phyloP scores from a whole-genome alignment of 805 yeast species.

The Blastobotrys mokoenaii region DNA sequence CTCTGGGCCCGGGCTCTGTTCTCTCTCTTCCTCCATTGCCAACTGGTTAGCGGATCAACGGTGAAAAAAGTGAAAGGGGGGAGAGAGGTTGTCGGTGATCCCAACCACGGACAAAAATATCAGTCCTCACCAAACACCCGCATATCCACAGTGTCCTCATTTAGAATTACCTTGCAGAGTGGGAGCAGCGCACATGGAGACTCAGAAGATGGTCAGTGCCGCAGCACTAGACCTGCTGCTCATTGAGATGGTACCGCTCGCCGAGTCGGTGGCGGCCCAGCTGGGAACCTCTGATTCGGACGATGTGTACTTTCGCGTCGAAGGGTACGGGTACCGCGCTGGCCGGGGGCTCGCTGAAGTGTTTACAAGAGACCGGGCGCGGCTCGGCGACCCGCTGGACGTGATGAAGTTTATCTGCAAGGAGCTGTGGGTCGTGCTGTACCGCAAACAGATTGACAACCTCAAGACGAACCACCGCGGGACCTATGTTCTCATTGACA shows the following conservation, averaged over 20 bases:
- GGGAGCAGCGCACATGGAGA: neutral
- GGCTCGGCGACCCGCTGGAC: constrained; percentile 53
- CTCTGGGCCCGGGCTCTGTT: neutral
- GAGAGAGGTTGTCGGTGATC: no score
- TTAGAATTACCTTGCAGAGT: no score
- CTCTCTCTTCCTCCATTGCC: neutral
- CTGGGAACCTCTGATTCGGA: constrained; percentile 32
- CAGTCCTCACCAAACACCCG: no score
- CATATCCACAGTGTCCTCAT: no score
- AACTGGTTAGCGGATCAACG: neutral
- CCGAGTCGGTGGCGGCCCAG: constrained; percentile 52
- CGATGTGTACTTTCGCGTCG: constrained; percentile 52
- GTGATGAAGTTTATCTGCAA: constrained; percentile 89
- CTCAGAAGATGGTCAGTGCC: constrained; percentile 19
- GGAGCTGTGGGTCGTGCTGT: constrained; percentile 79
- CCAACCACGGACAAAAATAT: no score
- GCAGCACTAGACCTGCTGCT: constrained; percentile 50
- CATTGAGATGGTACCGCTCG: constrained; percentile 69
- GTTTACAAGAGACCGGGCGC: constrained; percentile 33
- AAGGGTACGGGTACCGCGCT: constrained; percentile 59
- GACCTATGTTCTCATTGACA: constrained; percentile 71
- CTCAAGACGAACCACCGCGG: constrained; percentile 87
- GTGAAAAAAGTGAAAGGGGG: neutral
- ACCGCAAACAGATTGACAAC: constrained; percentile 83
- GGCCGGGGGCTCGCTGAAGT: constrained; percentile 53